A percentile compares a stretch with the other conserved stretches of the same genome.
phyloP scores from a whole-genome alignment of 371 early-diverging fungal genomes.

The Zancudomyces culisetae region DNA sequence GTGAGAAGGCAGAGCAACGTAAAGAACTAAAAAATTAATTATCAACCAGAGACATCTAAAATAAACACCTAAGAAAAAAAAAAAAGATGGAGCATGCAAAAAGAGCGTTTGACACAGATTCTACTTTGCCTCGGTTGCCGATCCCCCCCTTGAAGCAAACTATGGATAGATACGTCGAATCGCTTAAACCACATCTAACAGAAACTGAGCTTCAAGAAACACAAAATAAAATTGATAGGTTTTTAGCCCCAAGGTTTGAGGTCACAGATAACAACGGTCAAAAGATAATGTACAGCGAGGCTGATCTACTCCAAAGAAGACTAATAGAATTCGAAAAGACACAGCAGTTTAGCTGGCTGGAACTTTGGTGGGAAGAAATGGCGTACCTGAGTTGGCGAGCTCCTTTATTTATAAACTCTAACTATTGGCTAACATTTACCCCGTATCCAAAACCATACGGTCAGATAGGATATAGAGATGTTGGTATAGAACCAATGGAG shows the following conservation, averaged over 20 bases:
- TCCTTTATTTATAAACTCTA: slow-evolving; percentile 67
- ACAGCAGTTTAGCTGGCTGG: slow-evolving; percentile 69
- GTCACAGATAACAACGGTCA: slow-evolving; percentile 9
- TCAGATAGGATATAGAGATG: slow-evolving; percentile 2
- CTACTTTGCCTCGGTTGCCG: slow-evolving; percentile 30
- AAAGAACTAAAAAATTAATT: too few relatives aligned
- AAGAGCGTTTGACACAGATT: slow-evolving; percentile 8
- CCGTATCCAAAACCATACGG: slow-evolving; percentile 39
- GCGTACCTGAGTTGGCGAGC: slow-evolving; percentile 85
- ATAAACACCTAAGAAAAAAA: too few relatives aligned
- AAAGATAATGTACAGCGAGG: slow-evolving; percentile 28
- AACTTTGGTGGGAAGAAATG: slow-evolving; percentile 74
- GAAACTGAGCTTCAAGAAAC: slow-evolving; percentile 16
- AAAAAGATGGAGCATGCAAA: background rate
- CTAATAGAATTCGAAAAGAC: slow-evolving; percentile 28
- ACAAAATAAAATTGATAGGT: slow-evolving; percentile 4
- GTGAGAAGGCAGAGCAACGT: too few relatives aligned
- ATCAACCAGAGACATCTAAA: too few relatives aligned
- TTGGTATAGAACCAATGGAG: background rate
- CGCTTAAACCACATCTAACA: slow-evolving; percentile 27
- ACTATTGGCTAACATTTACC: slow-evolving; percentile 58
- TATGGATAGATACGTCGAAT: slow-evolving; percentile 23
- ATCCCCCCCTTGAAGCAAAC: slow-evolving; percentile 34
- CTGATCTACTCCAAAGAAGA: slow-evolving; percentile 24
- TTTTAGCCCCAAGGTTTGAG: background rate